Percentiles rank a stretch among this genome's conserved stretches.
Conservation (phyloP, 2,329 filamentous ascomycete species). For the Pleurostoma richardsiae region DNA sequence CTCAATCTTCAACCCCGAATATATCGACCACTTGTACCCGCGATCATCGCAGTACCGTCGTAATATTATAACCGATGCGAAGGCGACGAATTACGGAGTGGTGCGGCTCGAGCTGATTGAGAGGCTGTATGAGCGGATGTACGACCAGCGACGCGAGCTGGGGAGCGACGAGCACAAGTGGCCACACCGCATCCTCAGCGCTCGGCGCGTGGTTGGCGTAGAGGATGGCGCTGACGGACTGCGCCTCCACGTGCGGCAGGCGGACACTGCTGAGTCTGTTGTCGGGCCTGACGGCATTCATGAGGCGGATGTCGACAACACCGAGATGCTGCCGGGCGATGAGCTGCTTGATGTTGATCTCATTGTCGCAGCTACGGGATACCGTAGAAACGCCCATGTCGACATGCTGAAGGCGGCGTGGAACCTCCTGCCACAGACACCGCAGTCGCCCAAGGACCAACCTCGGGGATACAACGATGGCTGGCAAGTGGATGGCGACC, state of each 20-base stretch:
- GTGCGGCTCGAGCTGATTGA: constrained; percentile 90
- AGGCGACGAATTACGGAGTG: constrained; percentile 89
- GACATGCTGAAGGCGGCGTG: constrained; percentile 66
- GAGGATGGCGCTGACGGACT: constrained; percentile 46
- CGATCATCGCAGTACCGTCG: constrained; percentile 59
- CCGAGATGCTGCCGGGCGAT: constrained; percentile 21
- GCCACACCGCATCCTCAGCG: constrained; percentile 75
- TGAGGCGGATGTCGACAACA: constrained; percentile 26
- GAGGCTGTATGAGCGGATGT: constrained; percentile 80
- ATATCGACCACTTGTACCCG: constrained; percentile 71
- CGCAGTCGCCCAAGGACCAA: constrained; percentile 10
- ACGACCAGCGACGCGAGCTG: constrained; percentile 73
- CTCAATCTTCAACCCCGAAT: constrained; percentile 89
- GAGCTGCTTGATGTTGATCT: constrained; percentile 73
- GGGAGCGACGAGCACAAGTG: constrained; percentile 65
- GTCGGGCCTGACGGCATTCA: constrained; percentile 22
- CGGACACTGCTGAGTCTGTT: constrained; percentile 23
- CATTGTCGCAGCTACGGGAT: constrained; percentile 84
- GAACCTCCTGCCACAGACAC: constrained; percentile 51
- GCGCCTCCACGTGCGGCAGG: constrained; percentile 53
- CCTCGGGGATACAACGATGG: constrained; percentile 4
- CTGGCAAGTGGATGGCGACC: constrained; percentile 40
- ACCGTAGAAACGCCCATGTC: constrained; percentile 72
- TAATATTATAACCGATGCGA: constrained; percentile 60
- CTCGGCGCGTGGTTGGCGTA: constrained; percentile 61